Conservation (phyloP, 345 rosid species). For the Salix dunnii region DNA sequence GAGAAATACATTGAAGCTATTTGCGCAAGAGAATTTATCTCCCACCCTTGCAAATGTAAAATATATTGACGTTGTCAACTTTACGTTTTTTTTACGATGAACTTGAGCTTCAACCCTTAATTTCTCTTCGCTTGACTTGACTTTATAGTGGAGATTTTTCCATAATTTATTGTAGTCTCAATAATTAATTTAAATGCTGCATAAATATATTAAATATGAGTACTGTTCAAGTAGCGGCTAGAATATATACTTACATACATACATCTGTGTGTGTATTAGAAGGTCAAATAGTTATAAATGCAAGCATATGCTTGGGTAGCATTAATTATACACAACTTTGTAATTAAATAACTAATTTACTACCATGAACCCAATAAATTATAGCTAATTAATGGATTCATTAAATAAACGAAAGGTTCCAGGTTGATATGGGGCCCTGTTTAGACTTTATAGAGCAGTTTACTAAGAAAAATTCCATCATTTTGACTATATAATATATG, state of each 20-base stretch:
- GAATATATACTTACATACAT: neutral
- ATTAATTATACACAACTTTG: neutral
- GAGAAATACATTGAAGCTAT: no score
- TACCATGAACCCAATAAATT: neutral
- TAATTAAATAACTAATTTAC: neutral
- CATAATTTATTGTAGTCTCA: neutral
- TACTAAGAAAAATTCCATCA: neutral
- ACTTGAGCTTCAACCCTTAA: no score
- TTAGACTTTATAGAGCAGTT: neutral
- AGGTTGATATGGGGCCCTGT: neutral
- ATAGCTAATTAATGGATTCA: neutral
- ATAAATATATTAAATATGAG: no score
- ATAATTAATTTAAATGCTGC: neutral
- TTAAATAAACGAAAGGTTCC: neutral
- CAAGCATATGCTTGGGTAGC: neutral
- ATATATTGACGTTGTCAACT: no score
- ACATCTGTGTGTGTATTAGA: neutral
- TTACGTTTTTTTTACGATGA: no score
- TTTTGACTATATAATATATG: neutral
- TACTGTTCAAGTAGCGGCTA: neutral
- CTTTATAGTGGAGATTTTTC: neutral
- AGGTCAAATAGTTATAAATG: neutral
- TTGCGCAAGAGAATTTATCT: no score
- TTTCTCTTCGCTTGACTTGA: neutral
- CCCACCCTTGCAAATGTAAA: no score